A percentile compares a stretch with the other conserved stretches of the same genome.
Evolutionary conservation across 441 rosid genomes (phyloP).

Genomic region (Viola pubescens): DNA sequence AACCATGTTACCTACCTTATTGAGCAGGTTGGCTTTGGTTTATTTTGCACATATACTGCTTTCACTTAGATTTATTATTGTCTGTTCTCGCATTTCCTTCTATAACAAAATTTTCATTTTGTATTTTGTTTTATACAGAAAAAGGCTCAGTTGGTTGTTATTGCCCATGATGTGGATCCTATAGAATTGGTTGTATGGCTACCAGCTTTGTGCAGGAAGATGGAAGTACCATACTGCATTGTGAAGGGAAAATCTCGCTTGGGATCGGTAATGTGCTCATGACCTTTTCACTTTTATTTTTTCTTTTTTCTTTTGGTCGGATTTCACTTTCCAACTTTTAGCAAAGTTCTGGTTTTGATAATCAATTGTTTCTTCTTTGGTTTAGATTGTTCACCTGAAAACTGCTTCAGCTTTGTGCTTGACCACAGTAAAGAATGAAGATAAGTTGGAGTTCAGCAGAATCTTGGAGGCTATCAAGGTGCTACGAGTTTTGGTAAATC

Average conservation of each 20-base stretch:
- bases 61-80: neutral
- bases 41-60: neutral
- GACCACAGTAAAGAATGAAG: conserved; percentile 77
- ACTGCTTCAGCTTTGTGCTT: conserved; percentile 75
- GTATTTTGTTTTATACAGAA: conserved; percentile 34
- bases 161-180: conserved; percentile 93
- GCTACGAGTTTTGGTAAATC: neutral
- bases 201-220: conserved; percentile 83
- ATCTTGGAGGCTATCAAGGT: conserved; percentile 83
- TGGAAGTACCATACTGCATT: conserved; percentile 93
- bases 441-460: conserved; percentile 74
- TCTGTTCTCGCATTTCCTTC: neutral
- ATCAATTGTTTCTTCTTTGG: neutral
- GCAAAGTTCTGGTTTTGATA: neutral
- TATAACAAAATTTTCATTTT: neutral
- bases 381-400: conserved; percentile 81
- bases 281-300: neutral
- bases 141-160: conserved; percentile 86
- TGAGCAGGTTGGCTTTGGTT: conserved; percentile 36
- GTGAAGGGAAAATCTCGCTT: conserved; percentile 89
- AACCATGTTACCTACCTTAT: conserved; percentile 82
- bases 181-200: conserved; percentile 93
- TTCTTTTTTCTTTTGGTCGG: neutral
- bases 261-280: conserved; percentile 50
- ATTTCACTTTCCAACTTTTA: neutral